These are phyloP conservation scores for Aureobasidium sp. DNA, from an alignment of 2,329 filamentous ascomycete species.

Conservation along the genomic window DNA sequence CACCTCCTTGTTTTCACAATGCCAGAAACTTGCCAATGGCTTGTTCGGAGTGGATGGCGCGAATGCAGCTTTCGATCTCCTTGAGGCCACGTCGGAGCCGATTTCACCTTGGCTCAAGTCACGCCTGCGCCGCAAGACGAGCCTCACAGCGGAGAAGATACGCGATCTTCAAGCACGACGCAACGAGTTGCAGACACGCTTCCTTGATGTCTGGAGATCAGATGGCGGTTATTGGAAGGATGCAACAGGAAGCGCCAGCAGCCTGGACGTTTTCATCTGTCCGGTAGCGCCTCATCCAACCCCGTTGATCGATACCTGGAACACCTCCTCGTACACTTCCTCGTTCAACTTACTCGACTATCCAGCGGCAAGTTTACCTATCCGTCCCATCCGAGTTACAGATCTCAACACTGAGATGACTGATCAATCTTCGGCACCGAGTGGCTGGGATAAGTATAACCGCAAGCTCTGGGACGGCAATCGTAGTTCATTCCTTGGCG, in stretches of 20 bases:
- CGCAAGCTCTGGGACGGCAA: conserved; percentile 49
- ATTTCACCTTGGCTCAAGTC: conserved; percentile 51
- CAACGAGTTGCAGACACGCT: conserved; percentile 44
- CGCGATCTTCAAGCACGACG: conserved; percentile 46
- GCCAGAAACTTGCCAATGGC: conserved; percentile 47
- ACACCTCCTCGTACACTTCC: conserved; percentile 53
- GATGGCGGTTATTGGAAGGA: conserved; percentile 26
- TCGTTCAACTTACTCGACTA: conserved; percentile 55
- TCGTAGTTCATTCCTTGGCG: conserved; percentile 44
- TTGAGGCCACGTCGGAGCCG: conserved; percentile 48
- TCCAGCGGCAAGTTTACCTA: conserved; percentile 48
- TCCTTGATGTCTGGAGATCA: conserved; percentile 49
- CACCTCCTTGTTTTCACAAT: conserved; percentile 43
- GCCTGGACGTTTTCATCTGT: conserved; percentile 51
- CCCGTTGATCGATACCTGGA: conserved; percentile 53
- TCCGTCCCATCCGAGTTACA: conserved; percentile 38
- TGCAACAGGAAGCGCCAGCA: conserved; percentile 7
- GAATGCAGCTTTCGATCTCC: conserved; percentile 46
- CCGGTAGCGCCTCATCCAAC: conserved; percentile 57
- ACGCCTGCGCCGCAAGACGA: conserved; percentile 40
- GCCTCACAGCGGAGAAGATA: conserved; percentile 39
- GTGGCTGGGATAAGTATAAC: conserved; percentile 54
- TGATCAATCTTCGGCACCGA: conserved; percentile 20
- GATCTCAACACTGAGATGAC: conserved; percentile 44
- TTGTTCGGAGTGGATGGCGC: conserved; percentile 52